Percentiles rank a stretch among this genome's conserved stretches.
These are phyloP conservation scores for Entomortierella beljakovae DNA, from an alignment of 192 early-diverging fungal species.

Conservation along the genomic window DNA sequence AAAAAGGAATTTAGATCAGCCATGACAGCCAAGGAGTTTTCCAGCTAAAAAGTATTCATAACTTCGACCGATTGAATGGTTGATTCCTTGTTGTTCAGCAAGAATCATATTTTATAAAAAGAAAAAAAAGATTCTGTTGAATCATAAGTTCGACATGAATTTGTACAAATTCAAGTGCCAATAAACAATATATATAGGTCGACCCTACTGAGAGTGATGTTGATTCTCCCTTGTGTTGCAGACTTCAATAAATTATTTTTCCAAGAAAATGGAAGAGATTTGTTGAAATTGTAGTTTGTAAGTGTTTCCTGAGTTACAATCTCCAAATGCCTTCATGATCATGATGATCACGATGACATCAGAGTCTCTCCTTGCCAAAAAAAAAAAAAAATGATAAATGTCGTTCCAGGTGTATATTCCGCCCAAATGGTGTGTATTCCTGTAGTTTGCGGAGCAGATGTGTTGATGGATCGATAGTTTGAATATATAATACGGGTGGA, in stretches of 20 bases:
- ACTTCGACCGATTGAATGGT: too few species aligned
- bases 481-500: conserved; percentile 3
- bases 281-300: too few species aligned
- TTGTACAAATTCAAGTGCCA: background rate
- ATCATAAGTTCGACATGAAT: conserved; percentile 38
- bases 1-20: too few species aligned
- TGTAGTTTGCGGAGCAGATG: background rate
- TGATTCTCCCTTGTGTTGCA: too few species aligned
- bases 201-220: background rate
- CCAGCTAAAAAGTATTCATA: too few species aligned
- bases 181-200: too few species aligned
- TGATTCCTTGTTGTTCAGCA: background rate
- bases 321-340: too few species aligned
- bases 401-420: background rate
- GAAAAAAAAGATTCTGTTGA: conserved; percentile 1
- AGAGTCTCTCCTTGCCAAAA: background rate
- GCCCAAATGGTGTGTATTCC: background rate
- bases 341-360: too few species aligned
- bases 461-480: conserved; percentile 24
- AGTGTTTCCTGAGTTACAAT: too few species aligned
- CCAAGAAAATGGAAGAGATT: too few species aligned
- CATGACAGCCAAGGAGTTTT: too few species aligned
- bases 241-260: too few species aligned
- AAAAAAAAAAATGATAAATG: background rate
- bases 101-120: background rate